These are phyloP conservation scores for Pyrus bretschneideri DNA, from an alignment of 306 rosid species.

Conservation along the genomic window DNA sequence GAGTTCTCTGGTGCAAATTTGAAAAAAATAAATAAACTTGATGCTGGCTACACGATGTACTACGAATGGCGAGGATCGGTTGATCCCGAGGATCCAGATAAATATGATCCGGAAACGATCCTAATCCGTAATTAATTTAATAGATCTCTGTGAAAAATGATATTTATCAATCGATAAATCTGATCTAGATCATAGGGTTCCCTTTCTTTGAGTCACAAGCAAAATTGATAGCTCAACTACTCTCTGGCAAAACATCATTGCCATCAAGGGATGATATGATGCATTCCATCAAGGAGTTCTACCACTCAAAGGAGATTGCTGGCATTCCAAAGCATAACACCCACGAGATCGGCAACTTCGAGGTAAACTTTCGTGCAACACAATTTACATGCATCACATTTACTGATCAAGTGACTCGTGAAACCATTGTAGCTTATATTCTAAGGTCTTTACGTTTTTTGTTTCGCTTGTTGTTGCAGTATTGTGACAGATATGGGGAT, in stretches of 20 bases:
- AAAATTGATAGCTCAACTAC: slow-evolving; percentile 91
- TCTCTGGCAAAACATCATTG: slow-evolving; percentile 69
- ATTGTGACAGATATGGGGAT: slow-evolving; percentile 72
- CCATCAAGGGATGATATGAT: slow-evolving; percentile 90
- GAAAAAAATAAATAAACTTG: too few relatives aligned
- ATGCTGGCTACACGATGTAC: background rate
- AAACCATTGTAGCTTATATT: background rate
- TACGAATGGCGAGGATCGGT: too few relatives aligned
- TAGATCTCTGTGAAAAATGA: too few relatives aligned
- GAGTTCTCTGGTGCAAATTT: too few relatives aligned
- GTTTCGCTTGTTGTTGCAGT: slow-evolving; percentile 40
- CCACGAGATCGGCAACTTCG: slow-evolving; percentile 69
- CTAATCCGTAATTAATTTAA: too few relatives aligned
- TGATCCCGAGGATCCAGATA: too few relatives aligned
- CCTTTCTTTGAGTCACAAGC: slow-evolving; percentile 99
- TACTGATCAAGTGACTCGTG: background rate
- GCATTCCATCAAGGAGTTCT: slow-evolving; percentile 70
- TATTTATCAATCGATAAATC: background rate
- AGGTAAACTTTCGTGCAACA: slow-evolving; percentile 27
- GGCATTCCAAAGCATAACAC: slow-evolving; percentile 71
- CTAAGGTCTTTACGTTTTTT: background rate
- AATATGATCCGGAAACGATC: too few relatives aligned
- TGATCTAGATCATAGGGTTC: slow-evolving; percentile 73
- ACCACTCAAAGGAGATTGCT: slow-evolving; percentile 60
- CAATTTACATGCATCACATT: background rate